Base-by-base conservation (phyloP, 176 grass and related monocot species). In the Triticum monococcum region DNA sequence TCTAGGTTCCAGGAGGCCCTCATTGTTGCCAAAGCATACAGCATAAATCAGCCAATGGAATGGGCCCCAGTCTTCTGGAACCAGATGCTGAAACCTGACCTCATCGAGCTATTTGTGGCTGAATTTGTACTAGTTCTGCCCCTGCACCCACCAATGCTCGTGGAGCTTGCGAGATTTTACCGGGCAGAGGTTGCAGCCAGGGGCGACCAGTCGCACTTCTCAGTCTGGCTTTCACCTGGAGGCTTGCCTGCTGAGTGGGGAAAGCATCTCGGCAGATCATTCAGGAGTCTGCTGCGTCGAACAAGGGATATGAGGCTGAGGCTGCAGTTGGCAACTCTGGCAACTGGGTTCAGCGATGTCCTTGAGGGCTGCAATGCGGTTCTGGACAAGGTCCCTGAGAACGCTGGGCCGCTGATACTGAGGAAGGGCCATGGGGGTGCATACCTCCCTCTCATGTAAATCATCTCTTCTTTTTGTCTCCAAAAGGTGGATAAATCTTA, bases 221-320 rank as follows among this genome's bases (percentile, higher is more conserved):
- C 93, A 3, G 93, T 86, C 23, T 98, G 96, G 96, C 96, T 98
- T 74, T 94, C 93, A 0, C 96, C 96, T 12, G 91, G 91, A 77
- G 96, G 96, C 43, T 91, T 98, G 90, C 96, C 93, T 64, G 96
- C 93, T 1, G 93, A 98, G 79, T 95, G 96, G 96, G 89, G 95
- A 48, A 98, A 95, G 54, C 95, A 97, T 88, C 88, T 98, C 20
- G 89, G 92, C 12, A 88, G 91, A 54, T 98, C 96, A 61, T 98
- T 96, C 90, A 98, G 93, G 84, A 89, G 79, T 89, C 84, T 96
- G 45, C 89, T 98, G 33, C 88, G 88, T 26, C 91, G 93, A 91
- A 90, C 93, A 0, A 92, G 93, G 70, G 96, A 98, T 63, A 77
- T 96, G 88, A 95, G 74, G 85, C 75, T 98, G 84, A 91, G 90